These are phyloP conservation scores for Kalmusia sp. DNA, from an alignment of 2,329 filamentous ascomycete genomes.

Conservation along the genomic window DNA sequence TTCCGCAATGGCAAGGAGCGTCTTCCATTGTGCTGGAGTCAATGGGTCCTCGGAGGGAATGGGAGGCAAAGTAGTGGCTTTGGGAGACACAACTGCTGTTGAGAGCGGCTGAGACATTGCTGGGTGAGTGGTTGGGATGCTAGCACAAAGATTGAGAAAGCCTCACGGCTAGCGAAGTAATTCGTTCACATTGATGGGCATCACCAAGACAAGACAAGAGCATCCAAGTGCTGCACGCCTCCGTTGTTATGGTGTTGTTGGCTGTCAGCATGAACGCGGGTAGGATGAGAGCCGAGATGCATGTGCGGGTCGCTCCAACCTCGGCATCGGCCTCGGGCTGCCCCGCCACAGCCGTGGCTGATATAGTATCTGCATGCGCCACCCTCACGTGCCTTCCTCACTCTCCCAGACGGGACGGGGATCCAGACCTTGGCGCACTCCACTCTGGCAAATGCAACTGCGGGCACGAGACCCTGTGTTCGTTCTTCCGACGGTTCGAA, in stretches of 20 bases:
- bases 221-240: not conserved
- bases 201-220: not conserved
- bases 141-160: not conserved
- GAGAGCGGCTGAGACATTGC: slow-evolving; percentile 30
- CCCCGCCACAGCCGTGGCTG: not conserved
- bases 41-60: slow-evolving; percentile 57
- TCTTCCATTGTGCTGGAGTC: slow-evolving; percentile 64
- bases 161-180: not conserved
- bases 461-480: not conserved
- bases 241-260: not conserved
- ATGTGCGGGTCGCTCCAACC: slow-evolving; percentile 1
- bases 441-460: not conserved
- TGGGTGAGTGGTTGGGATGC: slow-evolving; percentile 1
- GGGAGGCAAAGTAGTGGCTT: slow-evolving; percentile 54
- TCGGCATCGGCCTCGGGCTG: not conserved
- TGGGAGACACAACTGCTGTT: slow-evolving; percentile 41
- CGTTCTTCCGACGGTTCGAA: not conserved
- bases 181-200: not conserved
- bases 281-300: not conserved
- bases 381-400: not conserved
- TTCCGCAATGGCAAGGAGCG: slow-evolving; percentile 64
- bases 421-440: not conserved
- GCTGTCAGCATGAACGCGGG: not conserved
- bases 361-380: not conserved
- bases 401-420: too few species aligned